phyloP scores from a whole-genome alignment of 2,329 filamentous ascomycete species.

The Cadophora luteo-olivacea region DNA sequence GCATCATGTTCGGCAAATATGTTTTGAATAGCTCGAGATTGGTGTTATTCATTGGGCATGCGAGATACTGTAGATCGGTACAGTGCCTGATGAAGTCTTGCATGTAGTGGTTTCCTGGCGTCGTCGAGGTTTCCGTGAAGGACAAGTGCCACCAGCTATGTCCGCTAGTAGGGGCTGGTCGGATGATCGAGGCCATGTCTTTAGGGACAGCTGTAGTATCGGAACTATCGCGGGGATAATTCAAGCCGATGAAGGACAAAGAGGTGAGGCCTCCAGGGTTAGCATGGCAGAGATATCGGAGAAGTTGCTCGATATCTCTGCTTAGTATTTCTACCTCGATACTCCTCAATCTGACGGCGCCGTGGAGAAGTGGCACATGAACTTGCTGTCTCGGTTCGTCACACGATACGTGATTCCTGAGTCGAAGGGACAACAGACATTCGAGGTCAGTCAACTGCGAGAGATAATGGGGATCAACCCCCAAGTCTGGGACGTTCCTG shows the following conservation, averaged over 20 bases:
- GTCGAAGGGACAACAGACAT: background rate
- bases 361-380: background rate
- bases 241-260: background rate
- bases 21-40: slow-evolving; percentile 14
- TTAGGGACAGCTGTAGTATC: background rate
- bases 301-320: background rate
- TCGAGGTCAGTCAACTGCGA: slow-evolving; percentile 5
- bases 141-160: slow-evolving; percentile 5
- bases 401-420: background rate
- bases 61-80: slow-evolving; percentile 6
- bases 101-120: background rate
- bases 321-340: slow-evolving; percentile 1
- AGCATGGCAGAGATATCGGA: background rate
- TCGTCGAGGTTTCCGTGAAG: background rate
- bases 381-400: background rate
- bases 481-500: background rate
- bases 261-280: slow-evolving; percentile 1
- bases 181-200: background rate
- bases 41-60: slow-evolving; percentile 4
- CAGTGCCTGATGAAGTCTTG: slow-evolving; percentile 3
- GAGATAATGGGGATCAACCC: background rate
- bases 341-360: background rate
- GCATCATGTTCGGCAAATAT: background rate
- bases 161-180: background rate
- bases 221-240: background rate